Base-by-base conservation (phyloP, 176 grass and related monocot genomes). In the Poa annua region DNA sequence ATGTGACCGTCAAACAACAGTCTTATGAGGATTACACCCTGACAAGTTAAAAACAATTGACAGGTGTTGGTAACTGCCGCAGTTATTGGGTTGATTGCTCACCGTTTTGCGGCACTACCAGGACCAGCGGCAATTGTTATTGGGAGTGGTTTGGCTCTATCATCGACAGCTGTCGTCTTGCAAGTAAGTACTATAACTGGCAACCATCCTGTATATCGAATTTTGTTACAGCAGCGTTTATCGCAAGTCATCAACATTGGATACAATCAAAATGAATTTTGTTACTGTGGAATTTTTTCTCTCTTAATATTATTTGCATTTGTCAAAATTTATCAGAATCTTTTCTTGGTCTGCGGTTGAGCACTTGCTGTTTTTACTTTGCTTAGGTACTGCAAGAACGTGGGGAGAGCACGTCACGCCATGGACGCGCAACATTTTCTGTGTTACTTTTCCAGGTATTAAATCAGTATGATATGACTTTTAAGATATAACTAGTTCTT, bases 341-440 rank as follows among this genome's bases (percentile, higher is more conserved):
- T 16, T 80, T 75, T 84, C 48, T 59, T 41, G 17, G 29, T 79
- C 59, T 61, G 20, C 12, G 78, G n/a, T 79, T 83, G 54, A 86
- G 49, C n/a, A 75, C 35, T 67, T 84, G 35, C 54, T 78, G 24
- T 57, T 75, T 85, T 65, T 80, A 52, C 70, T 76, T 64, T 57
- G 76, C 42, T 64, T 63, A 85, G 96, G 92, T 99, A 50, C 86
- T 99, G 39, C 96, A 99, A 93, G 96, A 99, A 84, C 93, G 96
- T 81, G 88, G 96, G 55, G 96, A 99, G 88, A 99, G 87, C 81
- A 99, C 96, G 13, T 99, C 96, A 79, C 96, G 96, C 33, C 89
- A 99, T 89, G 96, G 96, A 11, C 96, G 96, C 22, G 96, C 96
- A 70, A 99, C 96, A 39, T 99, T 99, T 90, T 99, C 96, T 73